Percentiles rank a stretch among this genome's conserved stretches.
Conservation (phyloP, 2,329 filamentous ascomycete species). For the Dactylellina leptospora region DNA sequence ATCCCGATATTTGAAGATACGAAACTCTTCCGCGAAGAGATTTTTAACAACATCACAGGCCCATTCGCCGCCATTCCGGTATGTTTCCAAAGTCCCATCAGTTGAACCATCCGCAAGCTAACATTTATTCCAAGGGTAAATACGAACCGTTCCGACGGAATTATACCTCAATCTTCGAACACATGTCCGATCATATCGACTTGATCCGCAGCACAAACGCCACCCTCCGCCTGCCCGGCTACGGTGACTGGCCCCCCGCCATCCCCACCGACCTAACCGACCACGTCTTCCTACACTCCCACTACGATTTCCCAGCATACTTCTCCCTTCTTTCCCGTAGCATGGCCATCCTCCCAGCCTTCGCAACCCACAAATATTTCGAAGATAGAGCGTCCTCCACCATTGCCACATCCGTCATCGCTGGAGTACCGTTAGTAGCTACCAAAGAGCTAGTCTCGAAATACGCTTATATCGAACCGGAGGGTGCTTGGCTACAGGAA, state of each 20-base stretch:
- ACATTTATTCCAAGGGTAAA: conserved; percentile 55
- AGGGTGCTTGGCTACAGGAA: conserved; percentile 57
- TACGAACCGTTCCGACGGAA: conserved; percentile 57
- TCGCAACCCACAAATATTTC: conserved; percentile 57
- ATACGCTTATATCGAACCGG: conserved; percentile 57
- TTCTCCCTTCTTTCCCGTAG: conserved; percentile 56
- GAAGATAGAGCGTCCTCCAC: conserved; percentile 57
- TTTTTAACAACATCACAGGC: conserved; percentile 45
- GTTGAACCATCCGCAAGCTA: conserved; percentile 19
- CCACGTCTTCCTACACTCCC: conserved; percentile 56
- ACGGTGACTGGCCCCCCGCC: conserved; percentile 54
- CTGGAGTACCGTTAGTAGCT: conserved; percentile 57
- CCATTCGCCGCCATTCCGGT: conserved; percentile 51
- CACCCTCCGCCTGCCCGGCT: conserved; percentile 55
- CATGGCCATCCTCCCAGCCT: conserved; percentile 58
- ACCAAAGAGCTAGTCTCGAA: conserved; percentile 55
- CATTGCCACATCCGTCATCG: conserved; percentile 57
- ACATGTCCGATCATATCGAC: conserved; percentile 49
- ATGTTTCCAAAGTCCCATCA: neutral
- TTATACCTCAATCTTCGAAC: conserved; percentile 56
- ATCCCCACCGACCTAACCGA: conserved; percentile 54
- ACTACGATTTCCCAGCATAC: conserved; percentile 56
- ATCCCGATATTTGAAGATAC: conserved; percentile 48
- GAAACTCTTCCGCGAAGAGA: conserved; percentile 26
- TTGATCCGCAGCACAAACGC: conserved; percentile 42